Conservation (phyloP, 176 grass and related monocot genomes). For the Themeda triandra region DNA sequence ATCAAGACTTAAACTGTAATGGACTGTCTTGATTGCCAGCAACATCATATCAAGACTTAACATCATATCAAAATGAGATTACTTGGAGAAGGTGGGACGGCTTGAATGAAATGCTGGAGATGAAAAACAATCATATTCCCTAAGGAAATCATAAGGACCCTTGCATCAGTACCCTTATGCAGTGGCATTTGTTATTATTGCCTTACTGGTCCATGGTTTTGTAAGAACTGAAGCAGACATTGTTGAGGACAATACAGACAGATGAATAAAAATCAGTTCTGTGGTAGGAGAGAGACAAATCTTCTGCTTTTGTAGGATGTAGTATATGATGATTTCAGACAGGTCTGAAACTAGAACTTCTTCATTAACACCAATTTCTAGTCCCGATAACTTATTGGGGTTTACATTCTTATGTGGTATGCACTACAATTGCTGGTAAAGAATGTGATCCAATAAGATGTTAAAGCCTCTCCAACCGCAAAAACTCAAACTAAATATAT, state of each 20-base stretch:
- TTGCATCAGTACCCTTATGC: not conserved
- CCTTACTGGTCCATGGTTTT: not conserved
- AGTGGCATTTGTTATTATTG: not conserved
- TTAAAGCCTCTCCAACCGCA: not conserved
- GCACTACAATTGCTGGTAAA: not conserved
- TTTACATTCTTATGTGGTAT: not conserved
- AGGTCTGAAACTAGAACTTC: not conserved
- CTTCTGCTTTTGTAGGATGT: not conserved
- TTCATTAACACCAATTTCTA: not conserved
- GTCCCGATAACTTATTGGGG: not conserved
- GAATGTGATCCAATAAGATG: not conserved
- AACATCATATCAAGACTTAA: not conserved
- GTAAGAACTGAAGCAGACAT: not conserved
- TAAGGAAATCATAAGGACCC: not conserved
- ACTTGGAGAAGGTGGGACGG: not conserved
- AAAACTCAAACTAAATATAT: slow-evolving; percentile 23
- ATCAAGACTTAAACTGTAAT: not conserved
- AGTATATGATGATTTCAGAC: not conserved
- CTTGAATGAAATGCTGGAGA: not conserved
- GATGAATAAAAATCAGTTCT: not conserved
- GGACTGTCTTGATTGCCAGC: too few species aligned
- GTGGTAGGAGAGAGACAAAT: not conserved
- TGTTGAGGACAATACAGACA: not conserved
- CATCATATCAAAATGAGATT: not conserved
- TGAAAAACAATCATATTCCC: not conserved